A percentile compares a stretch with the other conserved stretches of the same genome.
Conservation (phyloP, 495 filamentous ascomycete genomes). For the Talaromyces stipitatus region DNA sequence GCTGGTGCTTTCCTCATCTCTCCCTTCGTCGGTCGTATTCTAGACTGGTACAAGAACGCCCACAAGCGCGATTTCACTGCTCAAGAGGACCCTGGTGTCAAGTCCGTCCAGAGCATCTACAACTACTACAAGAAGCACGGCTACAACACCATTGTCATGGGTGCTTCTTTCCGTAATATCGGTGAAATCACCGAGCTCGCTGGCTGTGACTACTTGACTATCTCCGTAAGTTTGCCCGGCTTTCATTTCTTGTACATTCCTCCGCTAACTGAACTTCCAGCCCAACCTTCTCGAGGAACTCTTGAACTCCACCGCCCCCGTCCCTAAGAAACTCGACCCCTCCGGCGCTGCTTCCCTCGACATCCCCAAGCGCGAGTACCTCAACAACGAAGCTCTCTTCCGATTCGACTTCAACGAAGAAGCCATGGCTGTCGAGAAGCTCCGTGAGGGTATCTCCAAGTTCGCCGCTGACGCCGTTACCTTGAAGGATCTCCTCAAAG, state of each 20-base stretch:
- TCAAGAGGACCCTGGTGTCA: conserved; percentile 92
- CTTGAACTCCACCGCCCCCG: conserved; percentile 64
- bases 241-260: neutral
- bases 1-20: conserved; percentile 98
- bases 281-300: conserved; percentile 93
- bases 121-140: conserved; percentile 99
- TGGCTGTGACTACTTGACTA: conserved; percentile 98
- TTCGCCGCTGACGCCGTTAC: conserved; percentile 94
- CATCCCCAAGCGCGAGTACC: conserved; percentile 83
- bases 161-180: conserved; percentile 89
- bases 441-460: conserved; percentile 97
- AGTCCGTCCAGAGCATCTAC: conserved; percentile 92
- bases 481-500: conserved; percentile 83
- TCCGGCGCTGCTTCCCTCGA: conserved; percentile 55
- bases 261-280: conserved; percentile 26
- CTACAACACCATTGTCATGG: conserved; percentile 99
- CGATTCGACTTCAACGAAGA: conserved; percentile 99
- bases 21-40: conserved; percentile 97
- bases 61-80: conserved; percentile 87
- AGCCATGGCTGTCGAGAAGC: conserved; percentile 97
- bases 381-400: conserved; percentile 83
- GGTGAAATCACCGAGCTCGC: conserved; percentile 98
- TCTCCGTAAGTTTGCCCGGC: conserved; percentile 57
- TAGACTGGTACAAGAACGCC: conserved; percentile 98
- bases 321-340: conserved; percentile 90